Evolutionary conservation across 345 rosid species (phyloP), one percentile per base, ranked within the genome.

Genomic region (Corymbia maculata): DNA sequence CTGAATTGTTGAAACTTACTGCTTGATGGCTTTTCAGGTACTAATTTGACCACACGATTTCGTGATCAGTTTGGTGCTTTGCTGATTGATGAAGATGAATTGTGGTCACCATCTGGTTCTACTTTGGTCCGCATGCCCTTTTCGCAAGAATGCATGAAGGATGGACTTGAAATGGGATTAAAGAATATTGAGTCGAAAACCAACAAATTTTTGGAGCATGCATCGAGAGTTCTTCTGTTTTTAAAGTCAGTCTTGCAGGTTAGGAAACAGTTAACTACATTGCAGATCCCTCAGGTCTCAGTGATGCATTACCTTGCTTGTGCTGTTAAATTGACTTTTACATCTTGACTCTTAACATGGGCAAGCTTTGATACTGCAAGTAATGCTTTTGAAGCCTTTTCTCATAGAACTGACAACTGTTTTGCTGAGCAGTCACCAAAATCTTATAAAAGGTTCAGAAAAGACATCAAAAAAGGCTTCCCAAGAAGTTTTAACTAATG

Each of bases 111-210:
- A 88, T 88, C 91, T 79, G 97, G 95, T 88, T 95, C 96, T 88
- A 97, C 98, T 88, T 89, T 97, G 89, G 95, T 97, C 88, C 96
- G 99, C 89, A 97, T 97, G 98, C 98, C 99, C 89, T 90, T 97
- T 79, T 95, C 99, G 52, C 91, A 94, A 75, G 96, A 94, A 86
- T 94, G 94, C 91, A 91, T 95, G 92, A 92, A 93, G 88, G 95
- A 95, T 93, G 98, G 98, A 89, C 94, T 94, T 91, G 95, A 96
- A 91, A 84, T 92, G 90, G 99, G 98, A 87, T 86, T 93, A 89
- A 86, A 86, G 89, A 94, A 93, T 92, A 94, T 96, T 88, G 94
- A 95, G 89, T 94, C 90, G 89, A 92, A 93, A 91, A 92, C 92
- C 92, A 95, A 97, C 75, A 93, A 91, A 91, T 93, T 94, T 91